Conservation (phyloP, 2,329 filamentous ascomycete species). For the Pseudopyrenochaeta lycopersici region DNA sequence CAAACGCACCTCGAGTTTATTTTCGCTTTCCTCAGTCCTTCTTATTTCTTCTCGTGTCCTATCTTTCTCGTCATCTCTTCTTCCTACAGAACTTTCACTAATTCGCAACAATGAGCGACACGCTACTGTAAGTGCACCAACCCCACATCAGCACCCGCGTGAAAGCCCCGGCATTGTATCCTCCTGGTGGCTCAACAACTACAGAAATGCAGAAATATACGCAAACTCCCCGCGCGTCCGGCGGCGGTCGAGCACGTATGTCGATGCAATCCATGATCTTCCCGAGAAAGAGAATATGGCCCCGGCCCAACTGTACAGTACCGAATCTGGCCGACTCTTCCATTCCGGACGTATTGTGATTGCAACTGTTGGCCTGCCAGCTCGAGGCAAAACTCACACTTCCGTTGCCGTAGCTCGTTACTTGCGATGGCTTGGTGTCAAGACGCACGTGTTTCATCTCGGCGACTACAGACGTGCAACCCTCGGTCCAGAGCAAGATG, state of each 20-base stretch:
- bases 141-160: conserved; percentile 25
- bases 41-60: conserved; percentile 6
- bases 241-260: conserved; percentile 92
- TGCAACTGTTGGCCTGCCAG: conserved; percentile 93
- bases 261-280: conserved; percentile 96
- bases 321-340: conserved; percentile 95
- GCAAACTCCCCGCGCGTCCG: conserved; percentile 90
- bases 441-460: conserved; percentile 96
- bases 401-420: conserved; percentile 96
- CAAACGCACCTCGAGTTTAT: conserved; percentile 15
- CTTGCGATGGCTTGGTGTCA: conserved; percentile 95
- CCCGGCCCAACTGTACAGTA: conserved; percentile 96
- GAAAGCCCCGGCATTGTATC: conserved; percentile 7
- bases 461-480: conserved; percentile 96
- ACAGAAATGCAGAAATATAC: conserved; percentile 88
- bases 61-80: conserved; percentile 10
- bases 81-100: conserved; percentile 8
- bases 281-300: conserved; percentile 85
- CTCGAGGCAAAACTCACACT: conserved; percentile 96
- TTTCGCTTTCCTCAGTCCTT: conserved; percentile 9
- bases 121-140: conserved; percentile 64
- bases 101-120: conserved; percentile 64
- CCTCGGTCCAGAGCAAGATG: conserved; percentile 80
- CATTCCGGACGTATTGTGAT: conserved; percentile 98
- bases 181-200: conserved; percentile 24